phyloP scores from a whole-genome alignment of 2,329 filamentous ascomycete genomes.

The Leptographium radiaticola region DNA sequence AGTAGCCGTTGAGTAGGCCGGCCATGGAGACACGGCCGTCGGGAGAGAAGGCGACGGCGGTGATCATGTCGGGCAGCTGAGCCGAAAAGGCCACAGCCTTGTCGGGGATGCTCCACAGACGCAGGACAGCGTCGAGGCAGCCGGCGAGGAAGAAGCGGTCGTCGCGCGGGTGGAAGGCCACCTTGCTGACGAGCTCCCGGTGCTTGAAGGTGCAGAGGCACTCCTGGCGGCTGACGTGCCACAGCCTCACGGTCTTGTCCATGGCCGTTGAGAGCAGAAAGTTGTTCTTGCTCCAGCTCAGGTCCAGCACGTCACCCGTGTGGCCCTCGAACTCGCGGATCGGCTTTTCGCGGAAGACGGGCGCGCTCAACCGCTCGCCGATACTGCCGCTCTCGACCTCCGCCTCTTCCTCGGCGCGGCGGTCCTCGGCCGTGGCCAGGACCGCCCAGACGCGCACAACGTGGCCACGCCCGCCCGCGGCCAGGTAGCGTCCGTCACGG shows the following conservation, averaged over 20 bases:
- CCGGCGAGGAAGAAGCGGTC: conserved; percentile 95
- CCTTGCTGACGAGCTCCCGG: conserved; percentile 87
- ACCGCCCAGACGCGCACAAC: conserved; percentile 83
- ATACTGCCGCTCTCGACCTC: conserved; percentile 38
- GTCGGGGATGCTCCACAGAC: conserved; percentile 94
- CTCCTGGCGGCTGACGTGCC: conserved; percentile 77
- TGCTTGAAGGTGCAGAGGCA: conserved; percentile 92
- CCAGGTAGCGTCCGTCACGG: conserved; percentile 78
- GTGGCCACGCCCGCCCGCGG: conserved; percentile 81
- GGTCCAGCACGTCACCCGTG: conserved; percentile 70
- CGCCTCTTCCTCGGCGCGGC: conserved; percentile 58
- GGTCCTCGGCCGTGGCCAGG: conserved; percentile 68
- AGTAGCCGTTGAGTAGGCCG: conserved; percentile 72
- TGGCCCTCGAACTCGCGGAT: conserved; percentile 73
- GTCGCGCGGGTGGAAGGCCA: conserved; percentile 86
- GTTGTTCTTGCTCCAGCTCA: conserved; percentile 99
- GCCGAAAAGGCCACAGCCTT: conserved; percentile 79
- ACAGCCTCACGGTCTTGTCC: conserved; percentile 92
- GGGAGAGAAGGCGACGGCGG: conserved; percentile 84
- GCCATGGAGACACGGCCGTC: conserved; percentile 85
- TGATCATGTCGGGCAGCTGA: conserved; percentile 75
- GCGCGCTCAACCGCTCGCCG: conserved; percentile 63
- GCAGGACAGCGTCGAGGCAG: conserved; percentile 74
- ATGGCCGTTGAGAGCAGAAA: conserved; percentile 92
- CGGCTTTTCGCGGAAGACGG: conserved; percentile 74